Evolutionary conservation across 129 eudicot species (phyloP).

Genomic region (Pulicaria dysenterica): DNA sequence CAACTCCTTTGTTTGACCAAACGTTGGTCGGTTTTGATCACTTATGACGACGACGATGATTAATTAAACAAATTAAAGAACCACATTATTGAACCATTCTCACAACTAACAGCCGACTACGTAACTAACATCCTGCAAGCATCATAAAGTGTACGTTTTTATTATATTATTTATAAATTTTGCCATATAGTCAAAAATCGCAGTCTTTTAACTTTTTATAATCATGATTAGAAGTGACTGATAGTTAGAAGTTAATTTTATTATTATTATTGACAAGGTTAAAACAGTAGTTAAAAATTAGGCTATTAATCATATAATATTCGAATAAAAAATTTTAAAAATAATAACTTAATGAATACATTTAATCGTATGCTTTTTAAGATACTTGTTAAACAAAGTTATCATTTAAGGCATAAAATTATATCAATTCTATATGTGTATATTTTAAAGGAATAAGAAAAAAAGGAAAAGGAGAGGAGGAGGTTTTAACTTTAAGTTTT

Average conservation of each 20-base stretch:
- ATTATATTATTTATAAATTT: background rate
- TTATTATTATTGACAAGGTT: background rate
- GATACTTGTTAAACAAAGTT: too few relatives aligned
- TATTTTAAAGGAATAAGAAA: background rate
- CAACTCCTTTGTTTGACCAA: slow-evolving; percentile 39
- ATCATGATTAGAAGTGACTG: too few relatives aligned
- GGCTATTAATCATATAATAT: too few relatives aligned
- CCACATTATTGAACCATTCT: slow-evolving; percentile 31
- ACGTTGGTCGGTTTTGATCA: slow-evolving; percentile 30
- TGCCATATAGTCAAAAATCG: background rate
- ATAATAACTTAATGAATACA: too few relatives aligned
- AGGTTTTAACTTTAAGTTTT: background rate
- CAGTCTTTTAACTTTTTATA: too few relatives aligned
- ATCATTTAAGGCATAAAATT: too few relatives aligned
- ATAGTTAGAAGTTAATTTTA: background rate
- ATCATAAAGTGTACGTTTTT: background rate
- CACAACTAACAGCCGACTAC: slow-evolving; percentile 17
- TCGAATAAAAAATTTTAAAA: too few relatives aligned
- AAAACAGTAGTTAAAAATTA: too few relatives aligned
- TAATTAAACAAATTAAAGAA: slow-evolving; percentile 9
- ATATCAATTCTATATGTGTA: background rate
- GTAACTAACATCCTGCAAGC: slow-evolving; percentile 9
- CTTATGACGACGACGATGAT: slow-evolving; percentile 22
- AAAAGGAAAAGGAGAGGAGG: slow-evolving; percentile 25
- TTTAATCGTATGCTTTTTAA: too few relatives aligned